Conservation (phyloP, 352 stramenopile species). For the Phytopythium delawarense region DNA sequence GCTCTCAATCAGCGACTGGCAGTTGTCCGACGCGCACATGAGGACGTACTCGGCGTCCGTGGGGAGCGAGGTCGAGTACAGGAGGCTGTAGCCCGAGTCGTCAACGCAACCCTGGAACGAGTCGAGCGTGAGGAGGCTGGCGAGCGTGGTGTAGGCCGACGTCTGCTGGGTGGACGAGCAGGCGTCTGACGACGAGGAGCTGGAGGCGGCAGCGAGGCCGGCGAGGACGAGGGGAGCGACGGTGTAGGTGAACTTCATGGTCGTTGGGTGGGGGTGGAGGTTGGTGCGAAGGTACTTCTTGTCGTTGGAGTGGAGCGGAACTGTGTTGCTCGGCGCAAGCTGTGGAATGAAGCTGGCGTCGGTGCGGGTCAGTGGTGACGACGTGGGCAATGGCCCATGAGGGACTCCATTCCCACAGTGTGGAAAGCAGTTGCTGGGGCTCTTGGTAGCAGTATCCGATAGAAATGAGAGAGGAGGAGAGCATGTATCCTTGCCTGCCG, state of each 20-base stretch:
- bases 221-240: slow-evolving; percentile 15
- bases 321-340: background rate
- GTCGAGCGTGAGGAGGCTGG: slow-evolving; percentile 17
- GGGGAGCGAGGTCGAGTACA: slow-evolving; percentile 1
- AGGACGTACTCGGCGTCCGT: background rate
- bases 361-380: too few relatives aligned
- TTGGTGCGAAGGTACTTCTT: slow-evolving; percentile 2
- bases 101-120: slow-evolving; percentile 19
- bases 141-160: slow-evolving; percentile 25
- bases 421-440: too few relatives aligned
- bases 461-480: background rate
- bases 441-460: too few relatives aligned
- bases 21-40: background rate
- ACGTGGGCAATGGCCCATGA: too few relatives aligned
- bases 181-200: background rate
- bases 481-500: background rate
- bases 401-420: too few relatives aligned
- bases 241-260: slow-evolving; percentile 16
- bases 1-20: background rate
- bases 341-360: background rate
- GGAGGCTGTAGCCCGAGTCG: slow-evolving; percentile 28
- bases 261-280: background rate
- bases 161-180: slow-evolving; percentile 19
- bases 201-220: slow-evolving; percentile 10
- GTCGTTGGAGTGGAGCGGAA: background rate